Percentiles rank a stretch among this genome's conserved stretches.
These are phyloP conservation scores for Xylaria sp. DNA, from an alignment of 2,329 filamentous ascomycete species.

Conservation along the genomic window DNA sequence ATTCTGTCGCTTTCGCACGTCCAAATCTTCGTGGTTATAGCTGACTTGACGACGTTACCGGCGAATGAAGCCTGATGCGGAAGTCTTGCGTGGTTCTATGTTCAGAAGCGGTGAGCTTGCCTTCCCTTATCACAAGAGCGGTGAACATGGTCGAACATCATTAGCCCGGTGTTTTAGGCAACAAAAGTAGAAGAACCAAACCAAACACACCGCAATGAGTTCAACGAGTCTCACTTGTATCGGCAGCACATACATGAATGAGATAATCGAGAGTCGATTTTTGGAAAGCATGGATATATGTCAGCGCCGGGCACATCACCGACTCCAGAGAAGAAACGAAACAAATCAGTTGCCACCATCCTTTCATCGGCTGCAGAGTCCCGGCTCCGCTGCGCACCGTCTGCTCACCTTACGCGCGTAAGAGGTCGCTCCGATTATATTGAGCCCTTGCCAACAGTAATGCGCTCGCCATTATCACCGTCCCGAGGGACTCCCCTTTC, in stretches of 20 bases:
- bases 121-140: not conserved
- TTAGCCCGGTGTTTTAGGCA: constrained; percentile 14
- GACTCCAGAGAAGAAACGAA: constrained; percentile 11
- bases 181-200: too few relatives aligned
- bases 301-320: not conserved
- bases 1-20: not conserved
- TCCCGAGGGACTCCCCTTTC: not conserved
- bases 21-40: not conserved
- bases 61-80: not conserved
- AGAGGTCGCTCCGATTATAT: not conserved
- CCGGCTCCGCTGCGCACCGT: constrained; percentile 8
- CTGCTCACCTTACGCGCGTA: constrained; percentile 29
- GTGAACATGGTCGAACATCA: constrained; percentile 13
- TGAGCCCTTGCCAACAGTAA: not conserved
- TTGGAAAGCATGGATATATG: constrained; percentile 3
- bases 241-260: constrained; percentile 14
- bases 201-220: not conserved
- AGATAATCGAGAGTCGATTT: constrained; percentile 24
- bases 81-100: not conserved
- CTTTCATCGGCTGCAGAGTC: constrained; percentile 30
- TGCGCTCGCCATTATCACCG: not conserved
- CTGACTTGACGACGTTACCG: not conserved
- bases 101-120: constrained; percentile 9
- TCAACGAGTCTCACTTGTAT: not conserved
- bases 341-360: constrained; percentile 23